Percentiles rank a stretch among this genome's conserved stretches.
Evolutionary conservation across 2,329 filamentous ascomycete genomes (phyloP).

Genomic region (Colletotrichum paranaense): DNA sequence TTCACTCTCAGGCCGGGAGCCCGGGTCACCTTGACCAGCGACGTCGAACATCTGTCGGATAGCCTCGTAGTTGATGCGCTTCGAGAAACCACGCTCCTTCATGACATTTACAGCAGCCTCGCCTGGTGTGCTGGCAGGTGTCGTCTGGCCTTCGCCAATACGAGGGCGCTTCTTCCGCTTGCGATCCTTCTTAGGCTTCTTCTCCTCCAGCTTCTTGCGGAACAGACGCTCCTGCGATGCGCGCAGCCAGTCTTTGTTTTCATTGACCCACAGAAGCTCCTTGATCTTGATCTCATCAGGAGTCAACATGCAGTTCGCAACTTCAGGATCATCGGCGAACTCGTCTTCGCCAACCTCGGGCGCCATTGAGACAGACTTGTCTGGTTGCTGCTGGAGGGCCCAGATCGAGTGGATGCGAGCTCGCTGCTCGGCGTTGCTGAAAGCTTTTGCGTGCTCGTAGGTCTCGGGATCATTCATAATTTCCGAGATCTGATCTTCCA

Average conservation of each 20-base stretch:
- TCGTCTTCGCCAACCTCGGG: conserved; percentile 81
- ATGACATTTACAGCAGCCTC: conserved; percentile 77
- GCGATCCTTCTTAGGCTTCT: conserved; percentile 66
- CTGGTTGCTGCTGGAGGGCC: conserved; percentile 60
- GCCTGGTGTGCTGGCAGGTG: conserved; percentile 73
- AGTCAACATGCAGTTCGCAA: conserved; percentile 80
- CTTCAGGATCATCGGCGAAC: conserved; percentile 90
- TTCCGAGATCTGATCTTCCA: conserved; percentile 78
- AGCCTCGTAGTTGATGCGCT: conserved; percentile 79
- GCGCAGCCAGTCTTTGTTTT: conserved; percentile 94
- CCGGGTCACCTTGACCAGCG: conserved; percentile 55
- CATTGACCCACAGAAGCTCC: conserved; percentile 92
- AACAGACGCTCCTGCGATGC: conserved; percentile 87
- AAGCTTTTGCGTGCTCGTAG: conserved; percentile 65
- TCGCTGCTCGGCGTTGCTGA: conserved; percentile 68
- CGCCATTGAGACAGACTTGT: conserved; percentile 65
- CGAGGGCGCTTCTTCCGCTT: conserved; percentile 66
- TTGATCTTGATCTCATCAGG: conserved; percentile 83
- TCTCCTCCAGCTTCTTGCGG: conserved; percentile 73
- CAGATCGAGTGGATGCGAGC: conserved; percentile 65
- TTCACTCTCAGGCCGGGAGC: conserved; percentile 62
- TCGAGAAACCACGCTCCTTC: conserved; percentile 76
- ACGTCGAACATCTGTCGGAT: conserved; percentile 68
- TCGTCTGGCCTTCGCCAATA: conserved; percentile 73
- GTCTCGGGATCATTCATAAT: conserved; percentile 74